Base-by-base conservation (phyloP, 257 asterid genomes). In the Echites panduratus region DNA sequence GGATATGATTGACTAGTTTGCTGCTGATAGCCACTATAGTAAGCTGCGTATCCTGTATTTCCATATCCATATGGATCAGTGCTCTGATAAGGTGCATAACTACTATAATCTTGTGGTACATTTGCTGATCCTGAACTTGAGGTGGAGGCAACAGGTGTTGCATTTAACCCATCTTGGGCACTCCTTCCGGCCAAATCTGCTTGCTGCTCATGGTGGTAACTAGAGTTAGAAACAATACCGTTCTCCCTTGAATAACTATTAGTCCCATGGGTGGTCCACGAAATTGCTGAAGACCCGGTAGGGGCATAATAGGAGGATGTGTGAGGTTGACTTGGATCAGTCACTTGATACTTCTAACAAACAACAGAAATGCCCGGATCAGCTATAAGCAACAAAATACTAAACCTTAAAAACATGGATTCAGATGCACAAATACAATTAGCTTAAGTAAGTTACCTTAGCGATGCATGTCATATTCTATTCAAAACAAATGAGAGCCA, bases 11-110 rank as follows among this genome's bases (percentile, higher is more conserved):
- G 96, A 86, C 79, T 87, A 56, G 93, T 53, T 76, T 82, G 95
- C 82, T 87, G 85, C 40, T 81, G 82, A 62, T 83, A 83, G 77
- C 84, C 95, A 87, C 71, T 87, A 80, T 89, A 95, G 86, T 92
- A 87, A 78, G 88, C 82, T 61, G 93, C 84, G 79, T 89, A 85
- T 69, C 80, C 85, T 45, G 98, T 75, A 86, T 81, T 85, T 79
- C 79, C 85, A 82, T 90, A 88, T 63, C 91, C 95, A 76, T 91
- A 87, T 35, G 96, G 90, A 84, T 91, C 92, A 56, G 88, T 74
- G 71, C 78, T 88, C 68, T 89, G 88, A 80, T 89, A 88, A 44
- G 88, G 74, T 77, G 90, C 79, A 84, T 89, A 88, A 70, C 86
- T 84, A 83, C 84, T 85, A 81, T 92, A 85, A 78, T 84, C 90